Evolutionary conservation across 2,329 filamentous ascomycete species (phyloP).

Genomic region (Phialocephala subalpina): DNA sequence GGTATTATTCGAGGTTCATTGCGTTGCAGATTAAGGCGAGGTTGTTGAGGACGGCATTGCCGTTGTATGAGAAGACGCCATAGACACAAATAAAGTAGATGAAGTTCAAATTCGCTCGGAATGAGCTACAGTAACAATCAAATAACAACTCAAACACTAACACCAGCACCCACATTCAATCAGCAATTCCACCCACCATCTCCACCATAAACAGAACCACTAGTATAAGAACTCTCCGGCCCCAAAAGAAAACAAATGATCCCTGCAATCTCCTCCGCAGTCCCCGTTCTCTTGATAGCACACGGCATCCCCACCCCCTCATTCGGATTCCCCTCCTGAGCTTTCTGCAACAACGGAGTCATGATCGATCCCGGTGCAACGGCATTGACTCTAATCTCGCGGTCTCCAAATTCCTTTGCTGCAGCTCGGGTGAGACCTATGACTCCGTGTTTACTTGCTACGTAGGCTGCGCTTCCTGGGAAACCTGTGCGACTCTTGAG

Average conservation of each 20-base stretch:
- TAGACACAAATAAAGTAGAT: no score
- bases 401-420: slow-evolving; percentile 49
- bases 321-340: slow-evolving; percentile 29
- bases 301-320: slow-evolving; percentile 46
- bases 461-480: slow-evolving; percentile 45
- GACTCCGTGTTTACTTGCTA: slow-evolving; percentile 50
- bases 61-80: slow-evolving; percentile 35
- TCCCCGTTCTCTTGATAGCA: slow-evolving; percentile 52
- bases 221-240: slow-evolving; percentile 39
- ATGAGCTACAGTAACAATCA: no score
- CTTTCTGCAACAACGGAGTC: slow-evolving; percentile 57
- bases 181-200: slow-evolving; percentile 42
- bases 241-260: slow-evolving; percentile 56
- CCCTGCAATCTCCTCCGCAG: slow-evolving; percentile 53
- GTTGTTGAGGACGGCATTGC: slow-evolving; percentile 21
- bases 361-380: slow-evolving; percentile 52
- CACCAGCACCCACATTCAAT: slow-evolving; percentile 5
- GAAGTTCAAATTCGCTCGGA: no score
- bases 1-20: slow-evolving; percentile 54
- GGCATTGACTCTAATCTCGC: slow-evolving; percentile 50
- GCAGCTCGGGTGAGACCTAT: slow-evolving; percentile 49
- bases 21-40: slow-evolving; percentile 47
- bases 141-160: no score
- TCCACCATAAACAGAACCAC: slow-evolving; percentile 38
- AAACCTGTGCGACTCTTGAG: slow-evolving; percentile 37